Percentiles rank a stretch among this genome's conserved stretches.
phyloP scores from a whole-genome alignment of 495 filamentous ascomycete species.

The Xeromyces bisporus region DNA sequence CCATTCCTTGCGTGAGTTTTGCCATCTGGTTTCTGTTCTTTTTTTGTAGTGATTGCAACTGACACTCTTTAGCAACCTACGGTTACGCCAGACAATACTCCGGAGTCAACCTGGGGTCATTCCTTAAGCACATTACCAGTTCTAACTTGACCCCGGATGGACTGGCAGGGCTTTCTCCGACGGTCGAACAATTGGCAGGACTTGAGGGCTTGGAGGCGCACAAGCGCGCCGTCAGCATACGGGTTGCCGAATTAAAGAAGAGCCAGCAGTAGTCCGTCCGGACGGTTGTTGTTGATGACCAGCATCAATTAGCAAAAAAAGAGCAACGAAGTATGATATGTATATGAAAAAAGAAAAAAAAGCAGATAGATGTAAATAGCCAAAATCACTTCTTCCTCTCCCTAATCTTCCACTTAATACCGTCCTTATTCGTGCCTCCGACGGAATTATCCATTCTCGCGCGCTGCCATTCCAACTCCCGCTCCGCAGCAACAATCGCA shows the following conservation, averaged over 20 bases:
- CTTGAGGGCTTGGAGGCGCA: slow-evolving; percentile 94
- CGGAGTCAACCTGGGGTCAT: slow-evolving; percentile 86
- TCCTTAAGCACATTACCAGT: slow-evolving; percentile 92
- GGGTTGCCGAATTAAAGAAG: slow-evolving; percentile 35
- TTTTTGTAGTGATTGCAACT: slow-evolving; percentile 3
- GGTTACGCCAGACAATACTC: slow-evolving; percentile 97
- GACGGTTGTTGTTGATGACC: no score
- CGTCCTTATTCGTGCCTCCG: slow-evolving; percentile 63
- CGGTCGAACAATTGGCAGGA: slow-evolving; percentile 84
- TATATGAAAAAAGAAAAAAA: background rate
- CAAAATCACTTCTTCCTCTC: slow-evolving; percentile 72
- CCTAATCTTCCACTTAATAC: slow-evolving; percentile 66
- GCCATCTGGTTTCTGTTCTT: background rate
- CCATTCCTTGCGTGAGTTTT: slow-evolving; percentile 77
- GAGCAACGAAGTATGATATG: slow-evolving; percentile 3
- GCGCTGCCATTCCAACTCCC: slow-evolving; percentile 58
- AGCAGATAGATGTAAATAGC: background rate
- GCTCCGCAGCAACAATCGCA: slow-evolving; percentile 54
- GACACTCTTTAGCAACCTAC: slow-evolving; percentile 60
- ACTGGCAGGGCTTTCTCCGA: slow-evolving; percentile 60
- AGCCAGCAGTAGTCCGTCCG: no score
- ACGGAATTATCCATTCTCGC: slow-evolving; percentile 69
- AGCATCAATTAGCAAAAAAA: slow-evolving; percentile 7
- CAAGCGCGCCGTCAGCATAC: slow-evolving; percentile 76
- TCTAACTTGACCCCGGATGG: slow-evolving; percentile 77